Percentiles rank a stretch among this genome's conserved stretches.
These are phyloP conservation scores for Exidia glandulosa DNA, from an alignment of 768 basidiomycete genomes.

Conservation along the genomic window DNA sequence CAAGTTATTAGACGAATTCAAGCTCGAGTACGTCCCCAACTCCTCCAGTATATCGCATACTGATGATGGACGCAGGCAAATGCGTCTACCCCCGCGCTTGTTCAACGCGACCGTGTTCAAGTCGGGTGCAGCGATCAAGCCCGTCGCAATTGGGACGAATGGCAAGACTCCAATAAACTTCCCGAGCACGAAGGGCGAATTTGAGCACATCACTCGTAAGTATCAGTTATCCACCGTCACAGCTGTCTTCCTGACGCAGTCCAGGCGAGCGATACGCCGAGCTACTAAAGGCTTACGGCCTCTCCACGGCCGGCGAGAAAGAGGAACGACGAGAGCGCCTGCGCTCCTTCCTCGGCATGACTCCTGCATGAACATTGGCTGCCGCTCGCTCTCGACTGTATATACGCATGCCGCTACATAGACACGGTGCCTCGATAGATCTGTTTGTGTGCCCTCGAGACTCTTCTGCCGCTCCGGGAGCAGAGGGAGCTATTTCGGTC, in stretches of 20 bases:
- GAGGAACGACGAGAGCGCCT: background rate
- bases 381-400: background rate
- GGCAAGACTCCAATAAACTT: background rate
- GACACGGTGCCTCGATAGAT: background rate
- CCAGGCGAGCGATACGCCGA: background rate
- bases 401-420: background rate
- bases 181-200: background rate
- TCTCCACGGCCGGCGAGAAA: background rate
- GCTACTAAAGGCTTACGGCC: background rate
- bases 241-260: background rate
- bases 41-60: background rate
- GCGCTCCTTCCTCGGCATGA: background rate
- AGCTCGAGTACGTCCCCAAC: background rate
- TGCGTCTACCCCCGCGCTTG: background rate
- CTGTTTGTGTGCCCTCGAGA: no score
- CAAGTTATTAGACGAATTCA: background rate
- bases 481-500: no score
- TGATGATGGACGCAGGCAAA: background rate
- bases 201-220: background rate
- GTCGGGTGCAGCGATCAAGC: background rate
- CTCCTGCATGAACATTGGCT: background rate
- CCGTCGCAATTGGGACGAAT: background rate
- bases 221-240: background rate
- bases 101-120: background rate
- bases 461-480: no score